Evolutionary conservation across 2,329 filamentous ascomycete genomes (phyloP).

Genomic region (Volutella citrinella): DNA sequence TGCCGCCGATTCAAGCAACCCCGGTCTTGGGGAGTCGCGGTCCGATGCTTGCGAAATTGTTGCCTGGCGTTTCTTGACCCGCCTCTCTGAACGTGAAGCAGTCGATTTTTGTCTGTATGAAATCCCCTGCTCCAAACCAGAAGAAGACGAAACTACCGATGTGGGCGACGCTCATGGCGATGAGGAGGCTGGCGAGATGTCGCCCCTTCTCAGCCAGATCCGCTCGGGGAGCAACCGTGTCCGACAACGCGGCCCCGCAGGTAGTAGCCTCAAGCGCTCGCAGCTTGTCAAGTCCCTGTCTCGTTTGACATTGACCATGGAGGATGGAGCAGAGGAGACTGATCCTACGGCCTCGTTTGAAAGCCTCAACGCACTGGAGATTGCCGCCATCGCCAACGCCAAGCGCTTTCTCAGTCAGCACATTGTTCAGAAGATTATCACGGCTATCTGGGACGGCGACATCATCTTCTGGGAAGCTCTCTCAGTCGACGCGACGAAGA

Average conservation of each 20-base stretch:
- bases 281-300: slow-evolving; percentile 54
- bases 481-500: slow-evolving; percentile 70
- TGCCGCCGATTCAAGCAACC: slow-evolving; percentile 58
- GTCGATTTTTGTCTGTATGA: slow-evolving; percentile 74
- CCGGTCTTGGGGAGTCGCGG: slow-evolving; percentile 64
- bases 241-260: slow-evolving; percentile 25
- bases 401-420: slow-evolving; percentile 82
- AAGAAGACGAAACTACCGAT: slow-evolving; percentile 18
- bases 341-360: slow-evolving; percentile 71
- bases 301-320: slow-evolving; percentile 43
- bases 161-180: slow-evolving; percentile 18
- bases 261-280: slow-evolving; percentile 43
- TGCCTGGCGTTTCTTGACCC: slow-evolving; percentile 73
- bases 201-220: slow-evolving; percentile 42
- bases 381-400: slow-evolving; percentile 75
- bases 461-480: slow-evolving; percentile 84
- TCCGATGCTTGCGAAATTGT: slow-evolving; percentile 77
- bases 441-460: slow-evolving; percentile 81
- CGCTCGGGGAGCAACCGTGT: slow-evolving; percentile 22
- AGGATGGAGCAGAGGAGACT: slow-evolving; percentile 44
- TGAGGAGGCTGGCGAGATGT: slow-evolving; percentile 46
- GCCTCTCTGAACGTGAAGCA: slow-evolving; percentile 68
- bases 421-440: slow-evolving; percentile 78
- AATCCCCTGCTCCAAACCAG: slow-evolving; percentile 48
- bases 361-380: slow-evolving; percentile 81